These are phyloP conservation scores for Puccinia triticina DNA, from an alignment of 1,284 basidiomycete genomes.

Conservation along the genomic window DNA sequence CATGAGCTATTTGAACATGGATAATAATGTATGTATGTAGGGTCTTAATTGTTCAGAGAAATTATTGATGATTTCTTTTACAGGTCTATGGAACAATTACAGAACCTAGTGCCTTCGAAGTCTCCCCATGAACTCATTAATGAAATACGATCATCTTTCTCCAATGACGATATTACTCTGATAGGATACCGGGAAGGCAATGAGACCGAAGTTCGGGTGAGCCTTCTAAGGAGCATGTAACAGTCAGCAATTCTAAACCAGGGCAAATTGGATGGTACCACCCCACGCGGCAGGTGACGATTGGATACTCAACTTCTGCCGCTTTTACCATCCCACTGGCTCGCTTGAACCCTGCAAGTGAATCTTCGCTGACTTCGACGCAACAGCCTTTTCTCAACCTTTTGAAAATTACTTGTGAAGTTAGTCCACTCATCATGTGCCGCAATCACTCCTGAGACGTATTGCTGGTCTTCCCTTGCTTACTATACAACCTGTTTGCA, in stretches of 20 bases:
- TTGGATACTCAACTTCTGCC: constrained; percentile 22
- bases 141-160: constrained; percentile 25
- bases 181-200: constrained; percentile 28
- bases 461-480: background rate
- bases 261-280: background rate
- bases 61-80: background rate
- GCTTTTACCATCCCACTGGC: constrained; percentile 25
- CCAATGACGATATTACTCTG: constrained; percentile 27
- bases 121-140: background rate
- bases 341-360: constrained; percentile 1
- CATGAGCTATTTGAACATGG: no score
- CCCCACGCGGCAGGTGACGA: background rate
- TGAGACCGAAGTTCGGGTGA: constrained; percentile 32
- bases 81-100: constrained; percentile 25
- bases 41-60: background rate
- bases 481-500: background rate
- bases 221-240: background rate
- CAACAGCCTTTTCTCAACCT: constrained; percentile 36
- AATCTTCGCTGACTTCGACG: background rate
- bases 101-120: constrained; percentile 4
- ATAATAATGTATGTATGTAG: background rate
- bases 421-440: background rate
- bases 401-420: constrained; percentile 29
- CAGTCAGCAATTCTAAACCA: background rate
- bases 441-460: background rate